Evolutionary conservation across 169 alveolate genomes (phyloP).

Genomic region (Fabrea salina): DNA sequence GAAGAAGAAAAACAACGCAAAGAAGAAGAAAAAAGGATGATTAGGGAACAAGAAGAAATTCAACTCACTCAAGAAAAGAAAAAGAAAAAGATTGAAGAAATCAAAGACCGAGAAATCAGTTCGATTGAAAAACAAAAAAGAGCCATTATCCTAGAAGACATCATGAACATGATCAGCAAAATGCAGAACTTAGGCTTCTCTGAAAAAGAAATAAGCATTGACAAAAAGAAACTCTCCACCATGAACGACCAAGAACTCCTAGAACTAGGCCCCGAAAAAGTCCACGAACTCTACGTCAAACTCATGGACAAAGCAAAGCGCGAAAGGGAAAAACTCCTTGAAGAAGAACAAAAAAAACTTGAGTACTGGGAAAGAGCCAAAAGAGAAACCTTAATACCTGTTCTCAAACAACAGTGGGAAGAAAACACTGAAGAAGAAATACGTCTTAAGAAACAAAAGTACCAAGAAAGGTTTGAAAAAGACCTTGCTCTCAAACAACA

Average conservation of each 20-base stretch:
- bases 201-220: constrained; percentile 15
- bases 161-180: background rate
- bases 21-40: background rate
- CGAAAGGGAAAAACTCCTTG: background rate
- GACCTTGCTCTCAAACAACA: background rate
- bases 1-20: background rate
- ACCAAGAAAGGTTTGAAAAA: constrained; percentile 1
- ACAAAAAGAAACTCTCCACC: background rate
- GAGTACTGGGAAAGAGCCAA: constrained; percentile 25
- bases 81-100: background rate
- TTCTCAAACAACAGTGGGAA: background rate
- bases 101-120: background rate
- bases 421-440: constrained; percentile 1
- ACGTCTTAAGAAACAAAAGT: background rate
- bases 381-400: constrained; percentile 20
- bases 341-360: background rate
- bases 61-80: too few species aligned
- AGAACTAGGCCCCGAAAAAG: constrained; percentile 8
- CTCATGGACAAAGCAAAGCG: background rate
- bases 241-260: constrained; percentile 28
- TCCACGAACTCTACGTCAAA: background rate
- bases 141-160: background rate
- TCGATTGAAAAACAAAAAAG: background rate
- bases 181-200: constrained; percentile 2
- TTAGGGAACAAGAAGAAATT: constrained; percentile 16